These are phyloP conservation scores for Neckera pumila DNA, from an alignment of 225 moss, liverwort and hornwort genomes.

Conservation along the genomic window DNA sequence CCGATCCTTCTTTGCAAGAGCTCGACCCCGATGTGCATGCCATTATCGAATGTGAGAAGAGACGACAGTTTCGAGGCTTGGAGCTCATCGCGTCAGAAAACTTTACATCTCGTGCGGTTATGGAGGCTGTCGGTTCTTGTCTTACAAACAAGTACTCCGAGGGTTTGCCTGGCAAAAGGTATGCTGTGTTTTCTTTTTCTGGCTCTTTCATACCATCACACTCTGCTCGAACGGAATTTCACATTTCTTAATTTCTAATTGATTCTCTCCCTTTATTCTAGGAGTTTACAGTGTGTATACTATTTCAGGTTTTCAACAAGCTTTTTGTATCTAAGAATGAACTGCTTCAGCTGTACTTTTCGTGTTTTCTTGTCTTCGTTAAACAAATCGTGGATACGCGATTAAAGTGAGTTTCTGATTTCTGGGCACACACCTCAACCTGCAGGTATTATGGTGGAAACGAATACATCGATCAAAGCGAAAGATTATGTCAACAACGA, in stretches of 20 bases:
- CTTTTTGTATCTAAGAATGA: neutral
- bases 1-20: constrained; percentile 48
- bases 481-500: constrained; percentile 68
- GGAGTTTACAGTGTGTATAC: neutral
- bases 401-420: neutral
- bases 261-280: neutral
- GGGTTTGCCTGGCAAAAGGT: constrained; percentile 86
- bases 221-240: neutral
- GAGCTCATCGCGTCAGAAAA: constrained; percentile 91
- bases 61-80: constrained; percentile 67
- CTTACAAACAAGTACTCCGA: constrained; percentile 92
- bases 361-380: neutral
- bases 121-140: constrained; percentile 94
- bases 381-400: neutral
- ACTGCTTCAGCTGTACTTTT: neutral
- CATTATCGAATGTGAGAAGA: constrained; percentile 74
- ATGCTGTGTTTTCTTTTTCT: neutral
- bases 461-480: constrained; percentile 73
- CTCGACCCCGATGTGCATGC: constrained; percentile 69
- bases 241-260: neutral
- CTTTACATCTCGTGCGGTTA: constrained; percentile 81
- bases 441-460: constrained; percentile 85
- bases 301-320: neutral
- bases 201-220: neutral
- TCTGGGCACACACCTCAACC: neutral